phyloP scores from a whole-genome alignment of 345 rosid species.

The Hibiscus tridactylites region DNA sequence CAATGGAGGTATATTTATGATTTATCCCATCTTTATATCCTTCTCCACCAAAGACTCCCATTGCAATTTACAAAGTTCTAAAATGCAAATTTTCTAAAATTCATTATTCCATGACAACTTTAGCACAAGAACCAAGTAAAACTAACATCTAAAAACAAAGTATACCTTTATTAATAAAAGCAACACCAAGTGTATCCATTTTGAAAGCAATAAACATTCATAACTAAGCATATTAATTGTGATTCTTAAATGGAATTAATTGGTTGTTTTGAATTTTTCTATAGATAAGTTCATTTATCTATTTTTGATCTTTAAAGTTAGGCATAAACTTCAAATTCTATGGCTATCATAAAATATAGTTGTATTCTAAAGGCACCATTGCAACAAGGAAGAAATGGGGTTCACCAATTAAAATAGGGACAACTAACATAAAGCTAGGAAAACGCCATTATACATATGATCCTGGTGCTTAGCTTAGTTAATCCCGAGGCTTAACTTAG shows the following conservation, averaged over 20 bases:
- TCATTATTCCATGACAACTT: background rate
- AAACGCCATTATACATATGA: background rate
- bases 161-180: background rate
- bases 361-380: background rate
- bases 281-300: no score
- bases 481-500: background rate
- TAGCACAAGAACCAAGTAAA: background rate
- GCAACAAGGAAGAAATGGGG: background rate
- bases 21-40: slow-evolving; percentile 1
- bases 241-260: background rate
- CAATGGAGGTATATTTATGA: slow-evolving; percentile 25
- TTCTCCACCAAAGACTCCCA: slow-evolving; percentile 52
- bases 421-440: background rate
- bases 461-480: background rate
- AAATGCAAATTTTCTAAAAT: slow-evolving; percentile 1
- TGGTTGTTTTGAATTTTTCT: background rate
- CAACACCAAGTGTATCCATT: background rate
- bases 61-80: slow-evolving; percentile 73
- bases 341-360: background rate
- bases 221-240: background rate
- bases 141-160: background rate
- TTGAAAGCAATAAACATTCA: background rate
- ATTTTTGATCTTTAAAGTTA: background rate
- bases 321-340: background rate
- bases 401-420: background rate